Conservation (phyloP, 805 yeast genomes). For the Millerozyma miso region DNA sequence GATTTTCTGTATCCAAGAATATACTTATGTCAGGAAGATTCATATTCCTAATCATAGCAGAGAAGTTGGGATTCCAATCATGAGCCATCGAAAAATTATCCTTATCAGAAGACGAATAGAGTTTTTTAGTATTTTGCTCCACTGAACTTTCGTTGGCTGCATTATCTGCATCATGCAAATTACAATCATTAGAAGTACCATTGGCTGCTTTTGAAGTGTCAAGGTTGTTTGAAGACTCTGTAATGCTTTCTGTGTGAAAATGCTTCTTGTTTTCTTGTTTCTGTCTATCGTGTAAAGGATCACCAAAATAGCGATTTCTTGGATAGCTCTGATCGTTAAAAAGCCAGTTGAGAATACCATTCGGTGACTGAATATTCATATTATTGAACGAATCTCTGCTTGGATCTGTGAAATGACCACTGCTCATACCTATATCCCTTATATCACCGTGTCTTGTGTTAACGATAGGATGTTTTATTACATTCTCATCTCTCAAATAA, state of each 20-base stretch:
- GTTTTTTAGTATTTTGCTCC: background rate
- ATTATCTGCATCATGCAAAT: background rate
- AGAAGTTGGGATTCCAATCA: background rate
- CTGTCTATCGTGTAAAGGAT: background rate
- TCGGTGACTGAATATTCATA: background rate
- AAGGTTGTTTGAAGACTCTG: too few species aligned
- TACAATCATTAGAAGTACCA: too few species aligned
- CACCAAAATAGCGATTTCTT: background rate
- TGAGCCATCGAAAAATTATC: background rate
- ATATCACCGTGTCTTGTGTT: background rate
- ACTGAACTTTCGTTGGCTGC: background rate
- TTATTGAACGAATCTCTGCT: background rate
- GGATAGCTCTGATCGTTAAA: background rate
- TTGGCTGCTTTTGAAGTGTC: background rate
- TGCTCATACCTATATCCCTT: background rate
- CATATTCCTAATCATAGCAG: background rate
- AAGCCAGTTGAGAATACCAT: background rate
- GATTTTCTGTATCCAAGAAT: slow-evolving; percentile 34
- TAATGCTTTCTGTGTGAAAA: background rate
- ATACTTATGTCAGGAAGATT: slow-evolving; percentile 30
- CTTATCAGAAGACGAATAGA: background rate
- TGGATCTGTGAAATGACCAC: background rate
- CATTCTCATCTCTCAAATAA: background rate
- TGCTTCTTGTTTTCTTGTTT: background rate
- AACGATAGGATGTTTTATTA: background rate